phyloP scores from a whole-genome alignment of 2,329 filamentous ascomycete genomes.

The Zarea fungicola region DNA sequence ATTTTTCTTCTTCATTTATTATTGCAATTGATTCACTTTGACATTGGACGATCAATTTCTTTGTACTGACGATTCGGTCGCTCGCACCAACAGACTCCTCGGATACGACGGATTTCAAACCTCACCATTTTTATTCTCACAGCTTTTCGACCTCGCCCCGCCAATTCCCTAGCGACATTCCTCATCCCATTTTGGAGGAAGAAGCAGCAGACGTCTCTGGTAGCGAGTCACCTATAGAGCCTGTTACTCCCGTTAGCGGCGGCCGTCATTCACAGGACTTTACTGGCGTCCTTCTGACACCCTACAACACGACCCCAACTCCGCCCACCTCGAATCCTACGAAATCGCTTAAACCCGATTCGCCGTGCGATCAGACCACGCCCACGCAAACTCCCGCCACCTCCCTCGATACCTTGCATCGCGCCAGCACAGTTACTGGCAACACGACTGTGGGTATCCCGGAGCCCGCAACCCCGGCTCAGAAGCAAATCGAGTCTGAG shows the following conservation, averaged over 20 bases:
- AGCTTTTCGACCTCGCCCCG: slow-evolving; percentile 39
- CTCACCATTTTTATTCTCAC: slow-evolving; percentile 8
- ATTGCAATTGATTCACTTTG: too few relatives aligned
- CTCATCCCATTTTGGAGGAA: slow-evolving; percentile 49
- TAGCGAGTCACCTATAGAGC: slow-evolving; percentile 55
- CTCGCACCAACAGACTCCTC: slow-evolving; percentile 14
- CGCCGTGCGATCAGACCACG: slow-evolving; percentile 11
- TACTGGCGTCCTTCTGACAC: slow-evolving; percentile 27
- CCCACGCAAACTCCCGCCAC: slow-evolving; percentile 12
- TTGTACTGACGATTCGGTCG: slow-evolving; percentile 16
- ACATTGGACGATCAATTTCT: neutral
- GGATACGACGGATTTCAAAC: neutral
- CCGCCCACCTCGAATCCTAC: slow-evolving; percentile 7
- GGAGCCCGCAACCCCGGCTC: slow-evolving; percentile 1
- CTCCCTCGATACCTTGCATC: slow-evolving; percentile 5
- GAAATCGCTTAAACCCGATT: slow-evolving; percentile 4
- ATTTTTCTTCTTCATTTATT: neutral
- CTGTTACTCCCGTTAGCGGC: slow-evolving; percentile 55
- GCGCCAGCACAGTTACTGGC: slow-evolving; percentile 9
- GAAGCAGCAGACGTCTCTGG: slow-evolving; percentile 53
- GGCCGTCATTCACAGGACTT: slow-evolving; percentile 52
- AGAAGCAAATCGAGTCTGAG: neutral
- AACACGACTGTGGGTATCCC: neutral
- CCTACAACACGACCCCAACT: slow-evolving; percentile 10
- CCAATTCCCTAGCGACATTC: slow-evolving; percentile 45